Percentiles rank a stretch among this genome's conserved stretches.
Evolutionary conservation across 257 asterid genomes (phyloP).

Genomic region (Agastache rugosa): DNA sequence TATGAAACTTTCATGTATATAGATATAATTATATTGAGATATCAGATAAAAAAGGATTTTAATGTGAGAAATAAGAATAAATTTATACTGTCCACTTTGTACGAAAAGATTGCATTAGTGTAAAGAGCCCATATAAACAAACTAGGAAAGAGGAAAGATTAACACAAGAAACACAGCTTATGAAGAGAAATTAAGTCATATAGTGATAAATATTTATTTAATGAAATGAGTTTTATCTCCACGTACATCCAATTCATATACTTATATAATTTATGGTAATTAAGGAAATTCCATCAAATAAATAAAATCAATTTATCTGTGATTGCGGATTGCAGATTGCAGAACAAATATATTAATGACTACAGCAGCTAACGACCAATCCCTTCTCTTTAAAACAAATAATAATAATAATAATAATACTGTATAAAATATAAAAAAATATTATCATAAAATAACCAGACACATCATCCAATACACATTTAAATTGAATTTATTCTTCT

Average conservation of each 20-base stretch:
- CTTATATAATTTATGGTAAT: conserved; percentile 20
- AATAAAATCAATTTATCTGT: not conserved
- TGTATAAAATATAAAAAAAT: not conserved
- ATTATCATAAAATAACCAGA: conserved; percentile 6
- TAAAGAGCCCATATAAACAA: too few relatives aligned
- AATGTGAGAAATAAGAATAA: too few relatives aligned
- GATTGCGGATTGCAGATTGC: not conserved
- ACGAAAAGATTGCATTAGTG: too few relatives aligned
- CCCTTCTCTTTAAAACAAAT: not conserved
- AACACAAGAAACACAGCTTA: too few relatives aligned
- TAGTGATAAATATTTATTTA: too few relatives aligned
- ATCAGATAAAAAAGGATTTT: too few relatives aligned
- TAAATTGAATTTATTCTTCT: conserved; percentile 26
- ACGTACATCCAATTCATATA: conserved; percentile 5
- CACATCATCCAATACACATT: conserved; percentile 8
- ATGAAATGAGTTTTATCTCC: not conserved
- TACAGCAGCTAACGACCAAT: conserved; percentile 23
- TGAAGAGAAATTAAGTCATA: too few relatives aligned
- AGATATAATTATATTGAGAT: too few relatives aligned
- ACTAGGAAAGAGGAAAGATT: too few relatives aligned
- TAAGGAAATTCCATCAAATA: not conserved
- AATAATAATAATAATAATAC: too few relatives aligned
- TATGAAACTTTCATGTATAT: too few relatives aligned
- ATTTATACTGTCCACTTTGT: too few relatives aligned
- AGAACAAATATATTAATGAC: not conserved